Percentiles rank a stretch among this genome's conserved stretches.
Evolutionary conservation across 1,284 basidiomycete genomes (phyloP).

Genomic region (Phaffia rhodozyma): DNA sequence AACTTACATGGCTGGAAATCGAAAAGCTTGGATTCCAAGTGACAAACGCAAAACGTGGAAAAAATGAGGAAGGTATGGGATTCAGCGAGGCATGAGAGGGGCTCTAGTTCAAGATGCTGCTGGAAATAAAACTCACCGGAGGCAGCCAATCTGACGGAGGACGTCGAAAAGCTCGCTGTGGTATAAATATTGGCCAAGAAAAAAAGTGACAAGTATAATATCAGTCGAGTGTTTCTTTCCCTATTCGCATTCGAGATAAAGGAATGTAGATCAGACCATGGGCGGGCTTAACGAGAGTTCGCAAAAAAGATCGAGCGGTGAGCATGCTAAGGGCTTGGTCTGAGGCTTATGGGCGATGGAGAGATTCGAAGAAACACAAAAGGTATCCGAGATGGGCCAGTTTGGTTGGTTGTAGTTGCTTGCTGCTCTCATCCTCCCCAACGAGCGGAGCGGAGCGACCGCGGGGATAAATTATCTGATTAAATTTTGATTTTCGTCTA

Average conservation of each 20-base stretch:
- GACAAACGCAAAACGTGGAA: too few species aligned
- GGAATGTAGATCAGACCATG: background rate
- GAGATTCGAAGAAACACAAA: too few species aligned
- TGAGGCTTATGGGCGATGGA: too few species aligned
- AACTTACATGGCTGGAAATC: conserved; percentile 17
- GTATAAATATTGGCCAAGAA: background rate
- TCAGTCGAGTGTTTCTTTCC: background rate
- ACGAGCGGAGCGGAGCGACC: too few species aligned
- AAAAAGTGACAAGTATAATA: background rate
- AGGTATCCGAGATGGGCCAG: too few species aligned
- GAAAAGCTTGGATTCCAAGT: conserved; percentile 3
- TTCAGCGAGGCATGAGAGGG: too few species aligned
- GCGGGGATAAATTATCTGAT: too few species aligned
- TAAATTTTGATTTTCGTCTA: too few species aligned
- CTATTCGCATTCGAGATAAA: background rate
- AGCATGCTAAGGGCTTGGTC: too few species aligned
- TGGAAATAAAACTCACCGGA: background rate
- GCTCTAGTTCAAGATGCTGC: background rate
- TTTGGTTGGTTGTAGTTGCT: too few species aligned
- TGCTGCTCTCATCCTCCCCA: too few species aligned
- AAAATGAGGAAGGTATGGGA: too few species aligned
- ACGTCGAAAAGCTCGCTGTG: background rate
- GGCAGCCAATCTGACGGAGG: background rate
- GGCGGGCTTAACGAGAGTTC: background rate
- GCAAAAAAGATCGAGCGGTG: background rate